Evolutionary conservation across 2,329 filamentous ascomycete species (phyloP), one percentile per base, ranked within the genome.

Genomic region (Massarina eburnea): DNA sequence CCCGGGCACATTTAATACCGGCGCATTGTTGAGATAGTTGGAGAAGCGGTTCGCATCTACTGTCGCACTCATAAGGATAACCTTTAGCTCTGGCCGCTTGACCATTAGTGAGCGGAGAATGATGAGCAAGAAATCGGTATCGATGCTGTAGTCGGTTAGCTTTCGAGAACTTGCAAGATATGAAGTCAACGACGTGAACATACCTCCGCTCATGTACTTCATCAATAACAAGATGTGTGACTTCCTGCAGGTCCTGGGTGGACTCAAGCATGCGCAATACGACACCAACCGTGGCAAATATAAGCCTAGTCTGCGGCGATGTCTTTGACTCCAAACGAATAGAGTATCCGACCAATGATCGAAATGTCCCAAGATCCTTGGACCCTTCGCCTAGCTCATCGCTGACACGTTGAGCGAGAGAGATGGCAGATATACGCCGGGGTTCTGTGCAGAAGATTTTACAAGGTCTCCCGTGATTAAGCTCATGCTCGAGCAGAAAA

Each of bases 211-310:
- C 94, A 64, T 99, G 94, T 2, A 97, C 92, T 71, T 99, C 94
- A 63, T 99, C 94, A n/a, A 99, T 84, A 36, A 99, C 84, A 48
- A 99, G 75, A 72, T 97, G 94, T 0, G 92, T 96, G 41, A 99
- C 85, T 53, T 96, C 92, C 46, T 84, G 81, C 34, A 99, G 80
- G 45, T 95, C 88, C 53, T 90, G 88, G 0, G 89, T 88, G 8
- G 86, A 86, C 69, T 99, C 94, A 12, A 99, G 78, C 92, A 99
- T 97, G 21, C 94, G 85, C 78, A 99, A 89, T n/a, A 99, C 90
- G 46, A 99, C 95, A 74, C 94, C 84, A 35, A 83, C 83, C 19
- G 82, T 96, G 42, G 94, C 94, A 71, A 91, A 99, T 5, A 97
- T 83, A 20, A 99, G 80, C 41, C 89, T 80, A 2, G 91, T 97